Percentiles rank a stretch among this genome's conserved stretches.
These are phyloP conservation scores for Alternaria tenuissima DNA, from an alignment of 2,329 filamentous ascomycete genomes.

Conservation along the genomic window DNA sequence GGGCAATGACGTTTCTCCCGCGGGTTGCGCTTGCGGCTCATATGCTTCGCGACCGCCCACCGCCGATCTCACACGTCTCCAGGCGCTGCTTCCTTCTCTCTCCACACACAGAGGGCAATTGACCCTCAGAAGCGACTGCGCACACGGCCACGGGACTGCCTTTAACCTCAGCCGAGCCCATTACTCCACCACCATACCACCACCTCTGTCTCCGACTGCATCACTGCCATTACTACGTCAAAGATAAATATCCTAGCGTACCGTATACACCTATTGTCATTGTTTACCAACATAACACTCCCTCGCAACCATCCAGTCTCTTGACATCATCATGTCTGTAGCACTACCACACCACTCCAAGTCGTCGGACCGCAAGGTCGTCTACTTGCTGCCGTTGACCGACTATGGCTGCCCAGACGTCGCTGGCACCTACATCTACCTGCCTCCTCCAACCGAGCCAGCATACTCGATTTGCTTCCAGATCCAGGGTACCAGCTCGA, in stretches of 20 bases:
- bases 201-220: conserved; percentile 19
- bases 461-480: conserved; percentile 83
- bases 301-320: conserved; percentile 7
- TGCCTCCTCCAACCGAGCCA: conserved; percentile 78
- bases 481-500: conserved; percentile 93
- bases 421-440: conserved; percentile 87
- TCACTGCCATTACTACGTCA: conserved; percentile 12
- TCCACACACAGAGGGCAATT: conserved; percentile 29
- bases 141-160: conserved; percentile 13
- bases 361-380: conserved; percentile 48
- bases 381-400: conserved; percentile 89
- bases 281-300: conserved; percentile 29
- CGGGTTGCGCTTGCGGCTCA: conserved; percentile 28
- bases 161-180: conserved; percentile 15
- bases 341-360: conserved; percentile 18
- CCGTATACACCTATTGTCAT: conserved; percentile 21
- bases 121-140: conserved; percentile 26
- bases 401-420: conserved; percentile 93
- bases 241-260: conserved; percentile 9
- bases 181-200: conserved; percentile 3
- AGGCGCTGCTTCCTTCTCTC: conserved; percentile 24
- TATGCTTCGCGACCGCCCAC: conserved; percentile 31
- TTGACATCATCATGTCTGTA: conserved; percentile 36
- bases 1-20: conserved; percentile 35
- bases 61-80: conserved; percentile 32